Base-by-base conservation (phyloP, 2,329 filamentous ascomycete genomes). In the Aureobasidium namibiae region DNA sequence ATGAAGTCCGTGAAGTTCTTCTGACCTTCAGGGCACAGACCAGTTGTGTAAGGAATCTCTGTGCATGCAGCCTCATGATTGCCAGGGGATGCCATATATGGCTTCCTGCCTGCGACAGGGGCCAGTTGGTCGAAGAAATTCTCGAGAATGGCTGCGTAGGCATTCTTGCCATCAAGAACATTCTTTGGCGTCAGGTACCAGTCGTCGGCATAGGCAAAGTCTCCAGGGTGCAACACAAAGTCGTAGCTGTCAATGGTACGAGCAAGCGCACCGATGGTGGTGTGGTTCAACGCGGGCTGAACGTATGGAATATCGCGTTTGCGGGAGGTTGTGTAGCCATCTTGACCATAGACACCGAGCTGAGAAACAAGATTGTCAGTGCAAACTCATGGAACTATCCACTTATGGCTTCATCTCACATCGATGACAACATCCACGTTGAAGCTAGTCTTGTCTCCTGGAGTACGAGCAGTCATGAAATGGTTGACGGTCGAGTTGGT, bases 1-100 rank as follows among this genome's bases (percentile, higher is more conserved):
- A 79, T 75, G 68, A 81, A 84, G 61, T 82, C 82, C 4, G 81
- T 84, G 67, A 84, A 85, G 69, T 85, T 85, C 63, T 74, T 77
- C 66, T 85, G 82, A 6, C 82, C 82, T 1, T 73, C 69, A 0
- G 77, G 76, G 63, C 80, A 82, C 1, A 77, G 64, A 7, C 65
- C 64, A 6, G 67, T 68, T 11, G 69, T 69, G 58, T 68, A 65
- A 1, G 72, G 69, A 10, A 79, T 65, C 65, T 80, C 54, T 0
- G 54, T 57, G 14, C 54, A 57, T 7, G 21, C 54, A 9, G 54
- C 76, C 66, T 85, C 82, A 67, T 85, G 82, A 67, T 85, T 85
- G 0, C 82, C 82, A 0, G 80, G 80, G 18, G 74, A 74, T 7
- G 75, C 76, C 79, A 81, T 81, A 73, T 84, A 85, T 0, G 75